Percentiles rank a stretch among this genome's conserved stretches.
phyloP scores from a whole-genome alignment of 2,329 filamentous ascomycete genomes.

The Colletotrichum costaricense region DNA sequence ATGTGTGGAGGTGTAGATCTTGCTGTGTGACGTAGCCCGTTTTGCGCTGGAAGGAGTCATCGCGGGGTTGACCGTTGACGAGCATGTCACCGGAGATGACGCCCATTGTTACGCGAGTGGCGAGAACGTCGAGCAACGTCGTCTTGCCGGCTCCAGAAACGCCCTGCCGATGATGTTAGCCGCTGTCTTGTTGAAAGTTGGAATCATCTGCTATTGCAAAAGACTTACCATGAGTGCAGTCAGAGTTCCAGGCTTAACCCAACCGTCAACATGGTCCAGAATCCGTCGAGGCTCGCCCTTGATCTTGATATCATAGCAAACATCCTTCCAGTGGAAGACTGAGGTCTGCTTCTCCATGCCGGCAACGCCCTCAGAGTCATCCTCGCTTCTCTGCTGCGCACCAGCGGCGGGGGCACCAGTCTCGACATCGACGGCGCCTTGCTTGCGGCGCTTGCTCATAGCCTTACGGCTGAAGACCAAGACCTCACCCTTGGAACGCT shows the following conservation, averaged over 20 bases:
- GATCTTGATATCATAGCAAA: constrained; percentile 78
- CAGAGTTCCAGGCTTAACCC: constrained; percentile 76
- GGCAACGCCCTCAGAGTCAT: constrained; percentile 41
- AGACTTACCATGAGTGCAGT: constrained; percentile 72
- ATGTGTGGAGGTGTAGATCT: constrained; percentile 52
- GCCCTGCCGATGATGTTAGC: constrained; percentile 15
- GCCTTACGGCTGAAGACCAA: constrained; percentile 66
- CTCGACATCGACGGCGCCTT: constrained; percentile 55
- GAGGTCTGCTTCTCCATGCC: constrained; percentile 62
- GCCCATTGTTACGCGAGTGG: constrained; percentile 75
- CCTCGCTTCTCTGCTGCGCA: constrained; percentile 47
- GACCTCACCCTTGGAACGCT: constrained; percentile 70
- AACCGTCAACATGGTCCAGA: constrained; percentile 75
- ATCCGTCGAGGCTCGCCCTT: constrained; percentile 70
- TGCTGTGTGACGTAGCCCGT: constrained; percentile 76
- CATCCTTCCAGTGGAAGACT: constrained; percentile 75
- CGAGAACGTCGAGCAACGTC: constrained; percentile 70
- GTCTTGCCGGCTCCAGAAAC: constrained; percentile 49
- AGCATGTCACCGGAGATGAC: constrained; percentile 75
- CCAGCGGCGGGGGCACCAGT: neutral
- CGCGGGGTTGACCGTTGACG: constrained; percentile 71
- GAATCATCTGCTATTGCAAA: too few species aligned
- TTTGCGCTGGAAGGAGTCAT: constrained; percentile 74
- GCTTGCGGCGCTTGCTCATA: constrained; percentile 52
- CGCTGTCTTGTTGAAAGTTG: too few species aligned